A percentile compares a stretch with the other conserved stretches of the same genome.
phyloP scores from a whole-genome alignment of 2,329 filamentous ascomycete species.

The Akanthomyces lecanii region DNA sequence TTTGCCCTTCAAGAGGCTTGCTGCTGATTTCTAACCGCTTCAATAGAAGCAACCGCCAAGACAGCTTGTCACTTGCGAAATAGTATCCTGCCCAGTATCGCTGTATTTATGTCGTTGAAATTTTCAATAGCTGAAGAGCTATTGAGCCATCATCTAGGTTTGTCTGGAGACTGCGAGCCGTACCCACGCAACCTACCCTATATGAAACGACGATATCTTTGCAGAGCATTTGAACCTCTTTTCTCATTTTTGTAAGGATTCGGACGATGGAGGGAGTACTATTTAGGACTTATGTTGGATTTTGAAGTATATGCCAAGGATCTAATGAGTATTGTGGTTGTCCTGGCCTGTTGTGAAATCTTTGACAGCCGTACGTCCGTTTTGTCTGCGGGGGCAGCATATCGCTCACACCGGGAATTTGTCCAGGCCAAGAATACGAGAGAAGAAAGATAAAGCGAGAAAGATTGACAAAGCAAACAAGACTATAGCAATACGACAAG shows the following conservation, averaged over 20 bases:
- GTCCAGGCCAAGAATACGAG: too few relatives aligned
- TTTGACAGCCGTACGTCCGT: too few relatives aligned
- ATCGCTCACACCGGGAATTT: too few relatives aligned
- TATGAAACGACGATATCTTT: not conserved
- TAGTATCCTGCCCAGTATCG: too few relatives aligned
- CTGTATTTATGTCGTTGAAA: not conserved
- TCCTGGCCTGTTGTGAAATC: too few relatives aligned
- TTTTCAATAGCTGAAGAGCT: too few relatives aligned
- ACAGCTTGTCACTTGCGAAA: not conserved
- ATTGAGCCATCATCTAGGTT: not conserved
- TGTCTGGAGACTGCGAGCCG: not conserved
- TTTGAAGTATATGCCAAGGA: not conserved
- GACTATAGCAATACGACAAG: not conserved
- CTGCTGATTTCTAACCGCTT: not conserved
- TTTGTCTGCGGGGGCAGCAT: too few relatives aligned
- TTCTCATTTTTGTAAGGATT: not conserved
- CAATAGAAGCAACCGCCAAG: too few relatives aligned
- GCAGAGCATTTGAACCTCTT: not conserved
- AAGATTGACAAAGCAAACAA: not conserved
- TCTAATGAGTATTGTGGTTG: not conserved
- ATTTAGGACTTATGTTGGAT: not conserved
- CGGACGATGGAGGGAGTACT: not conserved
- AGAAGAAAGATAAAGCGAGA: not conserved
- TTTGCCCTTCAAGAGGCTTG: not conserved
- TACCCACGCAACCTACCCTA: not conserved